phyloP scores from a whole-genome alignment of 441 rosid genomes.

The Capsella rubella region DNA sequence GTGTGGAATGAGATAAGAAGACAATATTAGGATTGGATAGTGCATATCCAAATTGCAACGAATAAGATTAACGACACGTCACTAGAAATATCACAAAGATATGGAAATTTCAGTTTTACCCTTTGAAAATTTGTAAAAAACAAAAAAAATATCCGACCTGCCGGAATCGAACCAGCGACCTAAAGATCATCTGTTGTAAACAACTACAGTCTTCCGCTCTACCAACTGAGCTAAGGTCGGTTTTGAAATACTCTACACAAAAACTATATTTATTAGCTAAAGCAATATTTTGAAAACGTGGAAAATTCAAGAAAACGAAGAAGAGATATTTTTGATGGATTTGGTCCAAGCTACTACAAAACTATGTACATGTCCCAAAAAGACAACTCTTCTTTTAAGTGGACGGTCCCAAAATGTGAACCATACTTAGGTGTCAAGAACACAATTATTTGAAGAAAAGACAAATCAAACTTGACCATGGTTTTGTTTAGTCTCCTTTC shows the following conservation, averaged over 20 bases:
- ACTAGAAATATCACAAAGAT: neutral
- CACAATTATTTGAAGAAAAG: slow-evolving; percentile 14
- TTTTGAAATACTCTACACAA: fast-evolving
- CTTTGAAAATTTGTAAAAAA: neutral
- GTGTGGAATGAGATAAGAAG: slow-evolving; percentile 30
- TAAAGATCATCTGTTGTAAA: slow-evolving; percentile 27
- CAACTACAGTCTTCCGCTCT: slow-evolving; percentile 97
- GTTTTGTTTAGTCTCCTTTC: slow-evolving; percentile 10
- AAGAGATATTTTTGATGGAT: neutral
- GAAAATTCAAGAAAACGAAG: neutral
- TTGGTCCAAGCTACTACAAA: neutral
- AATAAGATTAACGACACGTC: slow-evolving; percentile 6
- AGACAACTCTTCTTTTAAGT: slow-evolving; percentile 24
- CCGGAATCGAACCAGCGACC: slow-evolving; percentile 49
- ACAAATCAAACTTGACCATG: slow-evolving; percentile 12
- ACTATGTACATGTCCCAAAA: slow-evolving; percentile 12
- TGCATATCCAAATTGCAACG: slow-evolving; percentile 18
- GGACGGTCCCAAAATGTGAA: slow-evolving; percentile 37
- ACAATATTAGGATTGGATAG: neutral
- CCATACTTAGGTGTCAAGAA: slow-evolving; percentile 11
- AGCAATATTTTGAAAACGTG: neutral
- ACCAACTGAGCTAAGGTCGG: slow-evolving; percentile 99
- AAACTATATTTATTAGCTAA: neutral
- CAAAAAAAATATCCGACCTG: slow-evolving; percentile 30
- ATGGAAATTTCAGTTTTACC: neutral